Percentiles rank a stretch among this genome's conserved stretches.
These are phyloP conservation scores for Pyrenopolyporus hunteri DNA, from an alignment of 495 filamentous ascomycete genomes.

Conservation along the genomic window DNA sequence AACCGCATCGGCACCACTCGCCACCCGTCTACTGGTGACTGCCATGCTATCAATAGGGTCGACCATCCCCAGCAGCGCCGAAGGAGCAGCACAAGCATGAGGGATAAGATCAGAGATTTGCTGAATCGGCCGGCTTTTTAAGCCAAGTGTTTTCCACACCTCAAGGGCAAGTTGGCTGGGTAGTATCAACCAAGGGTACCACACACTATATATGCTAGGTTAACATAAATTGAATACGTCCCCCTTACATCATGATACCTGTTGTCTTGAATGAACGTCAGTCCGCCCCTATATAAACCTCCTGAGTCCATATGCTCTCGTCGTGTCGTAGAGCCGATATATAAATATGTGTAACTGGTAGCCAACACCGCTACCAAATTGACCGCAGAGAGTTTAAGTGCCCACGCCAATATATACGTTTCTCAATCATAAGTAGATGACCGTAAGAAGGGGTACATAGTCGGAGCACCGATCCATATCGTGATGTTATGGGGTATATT, in stretches of 20 bases:
- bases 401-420: too few species aligned
- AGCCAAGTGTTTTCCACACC: neutral
- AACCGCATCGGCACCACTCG: slow-evolving; percentile 38
- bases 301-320: too few species aligned
- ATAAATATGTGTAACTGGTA: too few species aligned
- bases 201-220: slow-evolving; percentile 5
- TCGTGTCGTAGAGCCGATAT: too few species aligned
- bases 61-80: slow-evolving; percentile 39
- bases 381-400: too few species aligned
- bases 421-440: too few species aligned
- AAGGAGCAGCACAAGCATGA: slow-evolving; percentile 35
- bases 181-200: slow-evolving; percentile 1
- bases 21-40: slow-evolving; percentile 38
- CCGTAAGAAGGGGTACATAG: too few species aligned
- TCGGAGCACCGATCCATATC: too few species aligned
- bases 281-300: too few species aligned
- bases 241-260: neutral
- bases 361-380: too few species aligned
- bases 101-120: slow-evolving; percentile 33
- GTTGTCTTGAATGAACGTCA: neutral
- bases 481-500: too few species aligned
- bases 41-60: slow-evolving; percentile 34
- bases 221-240: slow-evolving; percentile 2
- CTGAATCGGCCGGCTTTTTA: slow-evolving; percentile 42
- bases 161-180: neutral